Base-by-base conservation (phyloP, 768 basidiomycete genomes). In the Amanita pallidorosea region DNA sequence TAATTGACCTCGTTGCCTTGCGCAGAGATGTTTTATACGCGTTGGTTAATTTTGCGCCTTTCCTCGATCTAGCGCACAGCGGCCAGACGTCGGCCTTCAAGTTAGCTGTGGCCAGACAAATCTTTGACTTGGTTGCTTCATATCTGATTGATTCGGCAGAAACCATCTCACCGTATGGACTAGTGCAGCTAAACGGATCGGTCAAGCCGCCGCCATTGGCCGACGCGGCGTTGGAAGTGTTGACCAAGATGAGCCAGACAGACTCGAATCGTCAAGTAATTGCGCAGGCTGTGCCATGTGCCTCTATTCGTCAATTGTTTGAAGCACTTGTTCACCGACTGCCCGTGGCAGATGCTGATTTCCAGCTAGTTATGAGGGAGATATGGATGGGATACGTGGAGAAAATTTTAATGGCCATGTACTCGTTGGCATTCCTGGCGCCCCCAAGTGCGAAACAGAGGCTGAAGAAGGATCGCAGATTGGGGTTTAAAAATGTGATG, bases 371-470 rank as follows among this genome's bases (percentile, higher is more conserved):
- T 57, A 65, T 69, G 49, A 72, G 79, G 55, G 83, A 88, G 60
- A 60, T 68, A 18, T 91, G 88, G 82, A 63, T 93, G 41, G 79
- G 80, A 37, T 86, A 89, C 63, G 66, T 88, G 55, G 88, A 94
- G 70, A 87, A 86, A 57, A 68, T 74, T 47, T 72, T 86, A 42
- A 79, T 93, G 73, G 77, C 79, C n/a, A 75, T 96, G 37, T 97
- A 96, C 68, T 83, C 83, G 34, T 69, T 97, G 55, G 79, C 83
- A 20, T 97, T 92, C 71, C 70, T 94, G 49, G 80, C 91, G 3
- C 77, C 91, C 2, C 81, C 83, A 3, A 72, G 76, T 23, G 61
- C 94, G 55, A 92, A 94, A 68, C 70, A 73, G 49, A 75, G 68
- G 54, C 73, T 92, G 56, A 86, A 88, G 57, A 63, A 67, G 8